phyloP scores from a whole-genome alignment of 257 asterid genomes.

The Solanum neorickii region DNA sequence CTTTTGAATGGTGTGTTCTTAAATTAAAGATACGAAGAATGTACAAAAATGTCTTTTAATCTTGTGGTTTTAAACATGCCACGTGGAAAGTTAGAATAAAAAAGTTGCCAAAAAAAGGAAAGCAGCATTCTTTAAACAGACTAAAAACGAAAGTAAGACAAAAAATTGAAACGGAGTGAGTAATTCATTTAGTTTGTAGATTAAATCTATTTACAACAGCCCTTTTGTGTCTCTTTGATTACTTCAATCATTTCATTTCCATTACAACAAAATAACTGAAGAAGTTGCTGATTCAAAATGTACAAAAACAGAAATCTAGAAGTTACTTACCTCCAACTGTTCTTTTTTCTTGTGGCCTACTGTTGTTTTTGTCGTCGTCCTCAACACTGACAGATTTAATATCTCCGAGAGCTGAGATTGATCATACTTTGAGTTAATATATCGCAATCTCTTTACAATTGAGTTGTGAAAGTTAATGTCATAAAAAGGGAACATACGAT shows the following conservation, averaged over 20 bases:
- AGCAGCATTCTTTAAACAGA: not conserved
- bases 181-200: not conserved
- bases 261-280: not conserved
- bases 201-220: not conserved
- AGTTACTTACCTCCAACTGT: slow-evolving; percentile 31
- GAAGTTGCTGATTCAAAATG: not conserved
- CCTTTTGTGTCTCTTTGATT: not conserved
- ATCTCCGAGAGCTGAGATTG: slow-evolving; percentile 58
- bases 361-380: slow-evolving; percentile 21
- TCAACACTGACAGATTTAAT: slow-evolving; percentile 36
- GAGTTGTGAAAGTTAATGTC: not conserved
- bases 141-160: not conserved
- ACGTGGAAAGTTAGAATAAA: not conserved
- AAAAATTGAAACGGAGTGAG: not conserved
- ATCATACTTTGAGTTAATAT: not conserved
- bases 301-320: not conserved
- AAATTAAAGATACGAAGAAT: not conserved
- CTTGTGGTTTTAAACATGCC: not conserved
- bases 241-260: not conserved
- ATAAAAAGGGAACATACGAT: slow-evolving; percentile 36
- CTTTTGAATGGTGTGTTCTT: not conserved
- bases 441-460: not conserved
- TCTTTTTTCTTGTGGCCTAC: not conserved
- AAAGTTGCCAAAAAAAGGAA: not conserved
- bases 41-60: not conserved